Evolutionary conservation across 2,329 filamentous ascomycete genomes (phyloP).

Genomic region (Davidsoniella neocaledoniae): DNA sequence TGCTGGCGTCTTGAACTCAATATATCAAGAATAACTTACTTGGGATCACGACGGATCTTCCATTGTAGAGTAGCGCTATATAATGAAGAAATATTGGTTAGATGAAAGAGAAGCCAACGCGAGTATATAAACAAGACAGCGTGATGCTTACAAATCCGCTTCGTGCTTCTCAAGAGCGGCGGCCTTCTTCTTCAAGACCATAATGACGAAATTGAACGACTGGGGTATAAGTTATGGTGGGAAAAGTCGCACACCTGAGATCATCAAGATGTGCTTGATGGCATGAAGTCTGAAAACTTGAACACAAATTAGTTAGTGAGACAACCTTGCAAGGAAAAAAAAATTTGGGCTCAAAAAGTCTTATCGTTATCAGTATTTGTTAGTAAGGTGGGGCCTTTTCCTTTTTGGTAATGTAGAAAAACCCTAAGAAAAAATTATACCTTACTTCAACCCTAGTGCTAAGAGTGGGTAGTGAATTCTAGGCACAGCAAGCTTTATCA

Average conservation of each 20-base stretch:
- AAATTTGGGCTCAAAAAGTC: slow-evolving; percentile 4
- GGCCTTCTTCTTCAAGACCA: slow-evolving; percentile 69
- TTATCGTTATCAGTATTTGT: slow-evolving; percentile 12
- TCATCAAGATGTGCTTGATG: not conserved
- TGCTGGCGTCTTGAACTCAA: not conserved
- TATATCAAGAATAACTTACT: slow-evolving; percentile 29
- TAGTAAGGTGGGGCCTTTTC: not conserved
- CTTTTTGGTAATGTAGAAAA: too few species aligned
- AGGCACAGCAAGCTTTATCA: too few species aligned
- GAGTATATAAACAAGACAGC: not conserved
- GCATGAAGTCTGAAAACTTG: too few species aligned
- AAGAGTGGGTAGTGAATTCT: too few species aligned
- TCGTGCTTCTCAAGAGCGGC: slow-evolving; percentile 91
- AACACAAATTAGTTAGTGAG: not conserved
- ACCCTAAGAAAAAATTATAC: too few species aligned
- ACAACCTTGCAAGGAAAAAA: slow-evolving; percentile 3
- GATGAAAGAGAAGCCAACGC: too few species aligned
- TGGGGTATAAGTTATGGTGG: not conserved
- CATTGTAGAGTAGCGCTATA: slow-evolving; percentile 67
- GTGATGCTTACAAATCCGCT: slow-evolving; percentile 53
- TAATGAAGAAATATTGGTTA: slow-evolving; percentile 14
- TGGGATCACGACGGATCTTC: slow-evolving; percentile 76
- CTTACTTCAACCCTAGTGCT: too few species aligned
- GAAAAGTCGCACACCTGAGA: too few species aligned
- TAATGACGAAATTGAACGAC: slow-evolving; percentile 21